Evolutionary conservation across 495 filamentous ascomycete species (phyloP), one percentile per base, ranked within the genome.

Genomic region (Aspergillus carlsbadensis): DNA sequence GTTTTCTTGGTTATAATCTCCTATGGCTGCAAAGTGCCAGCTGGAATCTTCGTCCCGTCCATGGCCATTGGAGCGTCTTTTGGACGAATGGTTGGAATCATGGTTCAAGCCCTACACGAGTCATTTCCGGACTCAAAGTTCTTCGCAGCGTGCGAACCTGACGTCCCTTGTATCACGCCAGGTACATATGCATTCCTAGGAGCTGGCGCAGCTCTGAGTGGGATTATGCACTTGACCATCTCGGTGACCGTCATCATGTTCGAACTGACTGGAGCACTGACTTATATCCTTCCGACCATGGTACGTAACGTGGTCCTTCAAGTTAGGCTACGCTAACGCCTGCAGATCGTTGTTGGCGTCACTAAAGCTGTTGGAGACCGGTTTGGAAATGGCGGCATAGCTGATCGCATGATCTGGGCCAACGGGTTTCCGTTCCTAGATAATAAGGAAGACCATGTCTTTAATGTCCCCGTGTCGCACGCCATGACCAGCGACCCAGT

Each of bases 171-270:
- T 66, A 97, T 98, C 58, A 98, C 93, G 7, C 93, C 93, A 2
- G 93, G 93, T 2, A 97, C 93, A 14, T 98, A 98, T 60, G 93
- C 93, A 31, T 96, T 98, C 62, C 79, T 98, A 4, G 93, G 93
- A 15, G 93, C 93, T 5, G 93, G 84, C 4, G 92, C 93, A n/a
- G 91, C 93, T 0, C 81, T 98, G n/a, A 94, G 89, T 72, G 93
- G 93, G 7, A 96, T 98, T 63, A 98, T 96, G 92, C 92, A 96
- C 68, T 88, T 98, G 64, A 96, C 92, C 0, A 88, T 98, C 20
- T 96, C 93, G 0, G 91, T 98, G 17, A 92, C 96, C 6, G 93
- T 98, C 59, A 97, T 98, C 60, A 96, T 97, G 93, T 98, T 98
- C 60, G 93, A 98, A 69, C 76, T 98, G 47, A 98, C 93, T 1